Evolutionary conservation across 2,329 filamentous ascomycete species (phyloP), one percentile per base, ranked within the genome.

Genomic region (Xenoacremonium recifei): DNA sequence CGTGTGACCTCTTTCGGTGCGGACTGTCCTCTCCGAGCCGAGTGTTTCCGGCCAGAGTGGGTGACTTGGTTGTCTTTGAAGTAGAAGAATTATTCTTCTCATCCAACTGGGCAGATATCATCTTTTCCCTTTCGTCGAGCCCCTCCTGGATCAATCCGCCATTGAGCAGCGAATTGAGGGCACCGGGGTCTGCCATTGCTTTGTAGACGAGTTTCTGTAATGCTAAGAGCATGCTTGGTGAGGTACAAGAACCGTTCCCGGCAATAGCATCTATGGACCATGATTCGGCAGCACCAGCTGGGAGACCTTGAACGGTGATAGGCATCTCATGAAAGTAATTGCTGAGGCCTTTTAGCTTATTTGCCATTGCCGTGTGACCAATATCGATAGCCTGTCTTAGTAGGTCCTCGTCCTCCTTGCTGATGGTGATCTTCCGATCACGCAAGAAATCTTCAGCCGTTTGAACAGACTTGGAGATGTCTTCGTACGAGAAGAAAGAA

Each of bases 291-390:
- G 76, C 75, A 1, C 76, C 72, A 10, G 71, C 70, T 0, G 89
- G 85, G 58, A 92, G 89, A 15, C 79, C 67, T 3, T 79, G 60
- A 3, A 96, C 66, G 44, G 83, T 86, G 10, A 95, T 64, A 0
- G 89, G 89, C 44, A 96, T 75, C 59, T 96, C 88, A 52, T 92
- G 87, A 17, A 81, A 82, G 19, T 70, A 65, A 44, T 84, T 86
- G 54, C 89, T 82, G 0, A 81, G 71, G 18, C 71, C 71, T 73
- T 89, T 91, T 20, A 85, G 74, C 6, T 65, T 54, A 45, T 85
- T 91, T 0, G 58, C 50, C 1, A 82, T 58, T 1, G 87, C 82
- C 4, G 70, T 54, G 31, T 80, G 72, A 1, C 87, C 85, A 38
- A 85, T 74, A 1, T 64, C 55, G n/a, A 95, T 81, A 4, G 86